Evolutionary conservation across 169 alveolate genomes (phyloP), one percentile per base, ranked within the genome.

Genomic region (Cryptosporidium sp.): DNA sequence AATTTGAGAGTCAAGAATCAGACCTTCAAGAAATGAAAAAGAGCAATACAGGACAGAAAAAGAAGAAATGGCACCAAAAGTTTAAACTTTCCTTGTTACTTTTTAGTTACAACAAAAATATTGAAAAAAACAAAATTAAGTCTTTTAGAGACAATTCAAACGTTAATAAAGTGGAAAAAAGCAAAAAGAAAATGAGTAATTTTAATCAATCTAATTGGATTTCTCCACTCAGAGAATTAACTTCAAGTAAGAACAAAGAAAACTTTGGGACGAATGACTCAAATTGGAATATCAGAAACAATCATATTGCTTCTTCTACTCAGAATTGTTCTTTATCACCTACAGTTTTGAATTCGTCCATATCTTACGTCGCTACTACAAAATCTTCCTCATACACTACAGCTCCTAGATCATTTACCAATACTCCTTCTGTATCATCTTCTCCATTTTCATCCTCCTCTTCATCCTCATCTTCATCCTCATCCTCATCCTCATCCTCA

Each of bases 11-110:
- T 69, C 10, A 14, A n/a, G 37, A 18, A 21, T 41, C 55, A 69
- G 58, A 69, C 4, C n/a, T 3, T 41, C 35, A 8, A 39, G 80
- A 69, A 31, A 41, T 23, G 41, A n/a, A 43, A 50, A 26, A 16
- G 21, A 48, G 23, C 29, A 41, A 41, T 45, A 73, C 23, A 37
- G 71, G 18, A 21, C 16, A 71, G 6, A 33, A 43, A 6, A 55
- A 45, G 29, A 71, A 73, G 45, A 73, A 55, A 18, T 73, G 86
- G 86, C 68, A 73, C 29, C 55, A 52, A 73, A 73, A 73, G 35
- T 26, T 73, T n/a, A 73, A 73, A 73, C 35, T 23, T 8, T 21
- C 51, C 2, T 73, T 73, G 9, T 23, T 70, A n/a, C 55, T 52
- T 35, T 26, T 7, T 33, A 65, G 31, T 33, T 21, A 35, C 14